Evolutionary conservation across 495 filamentous ascomycete genomes (phyloP).

Genomic region (Glonium stellatum): DNA sequence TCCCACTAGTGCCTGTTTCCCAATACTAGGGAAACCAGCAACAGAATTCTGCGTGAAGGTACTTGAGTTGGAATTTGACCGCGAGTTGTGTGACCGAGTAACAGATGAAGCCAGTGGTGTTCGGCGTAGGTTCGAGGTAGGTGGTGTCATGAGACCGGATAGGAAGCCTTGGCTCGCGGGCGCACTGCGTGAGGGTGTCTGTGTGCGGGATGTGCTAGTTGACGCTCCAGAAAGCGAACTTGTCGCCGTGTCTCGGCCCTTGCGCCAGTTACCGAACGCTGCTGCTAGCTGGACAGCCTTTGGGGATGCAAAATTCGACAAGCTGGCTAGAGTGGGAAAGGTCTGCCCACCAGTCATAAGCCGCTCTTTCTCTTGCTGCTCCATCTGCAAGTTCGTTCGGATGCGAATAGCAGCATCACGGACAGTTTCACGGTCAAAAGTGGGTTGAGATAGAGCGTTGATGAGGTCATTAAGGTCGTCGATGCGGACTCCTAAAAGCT

Average conservation of each 20-base stretch:
- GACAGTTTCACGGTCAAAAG: constrained; percentile 66
- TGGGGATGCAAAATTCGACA: constrained; percentile 64
- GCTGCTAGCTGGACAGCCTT: constrained; percentile 75
- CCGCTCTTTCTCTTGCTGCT: constrained; percentile 84
- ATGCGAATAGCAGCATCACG: constrained; percentile 87
- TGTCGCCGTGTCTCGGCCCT: constrained; percentile 45
- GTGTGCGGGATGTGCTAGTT: constrained; percentile 35
- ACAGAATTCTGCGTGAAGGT: not conserved
- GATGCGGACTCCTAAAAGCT: constrained; percentile 81
- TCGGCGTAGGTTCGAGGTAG: constrained; percentile 58
- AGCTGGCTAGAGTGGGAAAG: constrained; percentile 48
- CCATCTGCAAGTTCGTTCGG: constrained; percentile 93
- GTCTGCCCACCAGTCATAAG: constrained; percentile 45
- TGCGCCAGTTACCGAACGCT: constrained; percentile 81
- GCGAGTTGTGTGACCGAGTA: constrained; percentile 12
- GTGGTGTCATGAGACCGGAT: constrained; percentile 77
- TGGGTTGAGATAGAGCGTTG: constrained; percentile 61
- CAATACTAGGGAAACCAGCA: constrained; percentile 21
- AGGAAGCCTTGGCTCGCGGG: constrained; percentile 42
- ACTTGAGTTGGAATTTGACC: constrained; percentile 20
- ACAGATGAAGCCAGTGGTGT: constrained; percentile 37
- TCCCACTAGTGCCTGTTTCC: constrained; percentile 8
- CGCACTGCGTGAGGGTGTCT: constrained; percentile 35
- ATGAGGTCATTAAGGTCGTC: constrained; percentile 92
- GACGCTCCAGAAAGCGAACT: constrained; percentile 27